Evolutionary conservation across 1,284 basidiomycete genomes (phyloP).

Genomic region (Dichomitus squalens): DNA sequence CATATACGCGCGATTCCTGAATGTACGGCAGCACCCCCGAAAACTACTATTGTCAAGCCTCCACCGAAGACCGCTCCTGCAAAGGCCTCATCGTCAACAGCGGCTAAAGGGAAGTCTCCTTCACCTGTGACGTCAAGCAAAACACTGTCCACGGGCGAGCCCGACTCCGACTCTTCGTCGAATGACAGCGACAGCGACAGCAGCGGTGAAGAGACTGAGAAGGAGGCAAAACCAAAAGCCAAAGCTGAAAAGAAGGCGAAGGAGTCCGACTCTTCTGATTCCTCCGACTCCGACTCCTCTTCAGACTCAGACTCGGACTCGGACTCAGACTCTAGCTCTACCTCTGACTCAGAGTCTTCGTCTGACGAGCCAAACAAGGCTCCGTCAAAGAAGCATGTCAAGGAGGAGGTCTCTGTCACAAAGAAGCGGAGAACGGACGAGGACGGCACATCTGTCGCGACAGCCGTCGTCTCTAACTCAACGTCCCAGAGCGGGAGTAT

Average conservation of each 20-base stretch:
- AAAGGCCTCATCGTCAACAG: background rate
- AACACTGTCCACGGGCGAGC: conserved; percentile 26
- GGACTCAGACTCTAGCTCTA: conserved; percentile 16
- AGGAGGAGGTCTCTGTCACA: conserved; percentile 35
- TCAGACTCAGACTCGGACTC: conserved; percentile 25
- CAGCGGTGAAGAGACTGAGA: conserved; percentile 6
- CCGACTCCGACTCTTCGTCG: too few relatives aligned
- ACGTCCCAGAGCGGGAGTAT: conserved; percentile 9
- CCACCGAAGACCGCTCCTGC: background rate
- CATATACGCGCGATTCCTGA: background rate
- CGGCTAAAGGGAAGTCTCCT: conserved; percentile 10
- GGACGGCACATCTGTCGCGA: conserved; percentile 51
- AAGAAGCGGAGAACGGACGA: conserved; percentile 64
- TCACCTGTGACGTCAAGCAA: conserved; percentile 26
- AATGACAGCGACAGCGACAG: conserved; percentile 5
- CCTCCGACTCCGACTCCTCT: conserved; percentile 23
- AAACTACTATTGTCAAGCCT: background rate
- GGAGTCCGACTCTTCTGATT: conserved; percentile 21
- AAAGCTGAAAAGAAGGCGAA: conserved; percentile 17
- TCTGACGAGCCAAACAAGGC: conserved; percentile 20
- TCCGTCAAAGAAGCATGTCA: conserved; percentile 7
- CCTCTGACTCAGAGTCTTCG: conserved; percentile 13
- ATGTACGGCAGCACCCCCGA: background rate
- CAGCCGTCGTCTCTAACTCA: conserved; percentile 33
- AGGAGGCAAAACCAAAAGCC: conserved; percentile 1